Percentiles rank a stretch among this genome's conserved stretches.
Conservation (phyloP, 176 grass and related monocot species). For the Raddia distichophylla region DNA sequence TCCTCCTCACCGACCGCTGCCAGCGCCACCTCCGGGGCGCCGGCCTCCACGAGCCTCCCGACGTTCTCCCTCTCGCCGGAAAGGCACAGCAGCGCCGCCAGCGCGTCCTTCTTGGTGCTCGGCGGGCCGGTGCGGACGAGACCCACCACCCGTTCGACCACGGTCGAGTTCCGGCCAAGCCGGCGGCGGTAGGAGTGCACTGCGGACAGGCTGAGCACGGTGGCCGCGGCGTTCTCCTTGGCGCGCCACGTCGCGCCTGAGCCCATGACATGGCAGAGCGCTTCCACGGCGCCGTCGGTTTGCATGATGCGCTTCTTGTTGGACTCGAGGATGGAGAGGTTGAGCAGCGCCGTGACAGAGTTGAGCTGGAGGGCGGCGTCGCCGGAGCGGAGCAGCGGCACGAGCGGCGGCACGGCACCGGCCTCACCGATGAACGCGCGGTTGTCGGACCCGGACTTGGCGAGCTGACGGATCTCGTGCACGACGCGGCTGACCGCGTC, state of each 20-base stretch:
- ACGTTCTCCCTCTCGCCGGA: conserved; percentile 84
- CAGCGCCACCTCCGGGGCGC: conserved; percentile 54
- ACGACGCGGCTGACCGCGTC: conserved; percentile 72
- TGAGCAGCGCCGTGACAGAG: conserved; percentile 86
- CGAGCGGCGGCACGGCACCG: conserved; percentile 66
- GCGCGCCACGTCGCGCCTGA: conserved; percentile 65
- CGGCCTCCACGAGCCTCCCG: conserved; percentile 52
- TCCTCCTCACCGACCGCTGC: conserved; percentile 50
- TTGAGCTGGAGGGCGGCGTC: conserved; percentile 71
- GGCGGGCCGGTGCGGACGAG: conserved; percentile 57
- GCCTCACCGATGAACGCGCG: conserved; percentile 81
- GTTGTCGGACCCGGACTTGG: conserved; percentile 70
- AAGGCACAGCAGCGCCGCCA: conserved; percentile 70
- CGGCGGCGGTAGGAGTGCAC: conserved; percentile 75
- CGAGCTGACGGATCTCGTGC: conserved; percentile 83
- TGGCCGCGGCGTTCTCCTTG: conserved; percentile 90
- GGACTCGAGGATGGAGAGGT: conserved; percentile 84
- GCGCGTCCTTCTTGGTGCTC: conserved; percentile 80
- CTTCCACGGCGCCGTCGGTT: conserved; percentile 63
- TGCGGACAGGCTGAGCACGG: conserved; percentile 67
- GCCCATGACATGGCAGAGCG: conserved; percentile 65
- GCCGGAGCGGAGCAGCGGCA: conserved; percentile 71
- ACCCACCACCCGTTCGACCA: conserved; percentile 54
- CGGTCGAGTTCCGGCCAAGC: conserved; percentile 60
- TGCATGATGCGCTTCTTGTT: conserved; percentile 97